Conservation (phyloP, 1,284 basidiomycete species). For the Fomitiporia mediterranea region DNA sequence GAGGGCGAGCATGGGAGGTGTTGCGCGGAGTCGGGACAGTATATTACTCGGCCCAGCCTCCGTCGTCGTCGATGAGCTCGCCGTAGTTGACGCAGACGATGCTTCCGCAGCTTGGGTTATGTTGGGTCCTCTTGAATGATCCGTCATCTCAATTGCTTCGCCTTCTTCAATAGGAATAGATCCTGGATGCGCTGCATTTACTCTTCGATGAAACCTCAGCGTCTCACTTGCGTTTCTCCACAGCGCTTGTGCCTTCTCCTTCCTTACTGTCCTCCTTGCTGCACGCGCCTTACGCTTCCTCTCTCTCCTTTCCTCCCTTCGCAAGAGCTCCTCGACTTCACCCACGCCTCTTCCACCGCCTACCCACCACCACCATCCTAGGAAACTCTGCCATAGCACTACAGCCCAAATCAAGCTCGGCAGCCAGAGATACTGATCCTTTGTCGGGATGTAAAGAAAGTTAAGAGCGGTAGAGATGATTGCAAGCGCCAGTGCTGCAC, state of each 20-base stretch:
- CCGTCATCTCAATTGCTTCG: background rate
- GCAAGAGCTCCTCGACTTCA: constrained; percentile 57
- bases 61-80: constrained; percentile 4
- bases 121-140: no score
- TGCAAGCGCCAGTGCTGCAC: constrained; percentile 74
- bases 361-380: constrained; percentile 98
- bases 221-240: constrained; percentile 31
- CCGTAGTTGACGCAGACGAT: background rate
- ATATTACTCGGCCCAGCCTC: background rate
- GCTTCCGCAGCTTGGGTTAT: background rate
- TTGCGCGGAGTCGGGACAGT: background rate
- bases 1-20: constrained; percentile 6
- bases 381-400: constrained; percentile 87
- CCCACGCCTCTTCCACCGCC: constrained; percentile 76
- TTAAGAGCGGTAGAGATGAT: constrained; percentile 79
- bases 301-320: constrained; percentile 54
- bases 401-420: constrained; percentile 82
- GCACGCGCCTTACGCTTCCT: constrained; percentile 39
- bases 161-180: background rate
- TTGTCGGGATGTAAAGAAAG: constrained; percentile 77
- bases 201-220: constrained; percentile 5
- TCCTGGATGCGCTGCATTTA: background rate
- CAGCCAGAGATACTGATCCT: constrained; percentile 83
- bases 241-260: constrained; percentile 45
- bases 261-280: constrained; percentile 37